These are phyloP conservation scores for Arabis alpina DNA, from an alignment of 345 rosid species.

Conservation along the genomic window DNA sequence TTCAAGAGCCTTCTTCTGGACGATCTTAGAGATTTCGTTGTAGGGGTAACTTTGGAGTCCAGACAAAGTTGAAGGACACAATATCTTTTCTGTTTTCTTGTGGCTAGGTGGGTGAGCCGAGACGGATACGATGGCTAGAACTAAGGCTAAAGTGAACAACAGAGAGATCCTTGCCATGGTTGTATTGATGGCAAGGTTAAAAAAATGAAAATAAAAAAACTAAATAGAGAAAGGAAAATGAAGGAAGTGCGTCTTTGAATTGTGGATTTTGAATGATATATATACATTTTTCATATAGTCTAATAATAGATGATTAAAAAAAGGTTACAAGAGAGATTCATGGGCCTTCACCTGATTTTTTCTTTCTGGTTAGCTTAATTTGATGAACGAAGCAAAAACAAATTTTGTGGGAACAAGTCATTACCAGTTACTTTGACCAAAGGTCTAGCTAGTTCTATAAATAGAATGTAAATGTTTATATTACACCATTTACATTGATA, in stretches of 20 bases:
- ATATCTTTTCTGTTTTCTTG: slow-evolving; percentile 11
- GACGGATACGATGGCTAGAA: slow-evolving; percentile 33
- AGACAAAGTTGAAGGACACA: slow-evolving; percentile 26
- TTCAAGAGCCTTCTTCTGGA: background rate
- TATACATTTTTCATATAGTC: slow-evolving; percentile 20
- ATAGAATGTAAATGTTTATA: background rate
- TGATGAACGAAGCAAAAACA: background rate
- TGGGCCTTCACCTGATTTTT: slow-evolving; percentile 26
- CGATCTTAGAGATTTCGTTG: slow-evolving; percentile 3
- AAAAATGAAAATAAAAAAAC: background rate
- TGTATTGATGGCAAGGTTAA: slow-evolving; percentile 23
- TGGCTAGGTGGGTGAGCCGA: slow-evolving; percentile 31
- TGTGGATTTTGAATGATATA: slow-evolving; percentile 15
- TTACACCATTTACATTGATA: background rate
- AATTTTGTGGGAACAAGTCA: background rate
- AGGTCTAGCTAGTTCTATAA: background rate
- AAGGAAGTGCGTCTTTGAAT: slow-evolving; percentile 35
- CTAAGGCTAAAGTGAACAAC: slow-evolving; percentile 39
- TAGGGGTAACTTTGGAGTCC: slow-evolving; percentile 31
- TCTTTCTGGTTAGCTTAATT: background rate
- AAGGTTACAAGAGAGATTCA: slow-evolving; percentile 27
- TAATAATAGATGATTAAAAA: slow-evolving; percentile 22
- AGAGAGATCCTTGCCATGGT: slow-evolving; percentile 49
- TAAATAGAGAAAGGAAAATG: slow-evolving; percentile 19
- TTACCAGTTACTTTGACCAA: background rate